Conservation (phyloP, 306 rosid genomes). For the cucumber (Cucumis sativus) region DNA sequence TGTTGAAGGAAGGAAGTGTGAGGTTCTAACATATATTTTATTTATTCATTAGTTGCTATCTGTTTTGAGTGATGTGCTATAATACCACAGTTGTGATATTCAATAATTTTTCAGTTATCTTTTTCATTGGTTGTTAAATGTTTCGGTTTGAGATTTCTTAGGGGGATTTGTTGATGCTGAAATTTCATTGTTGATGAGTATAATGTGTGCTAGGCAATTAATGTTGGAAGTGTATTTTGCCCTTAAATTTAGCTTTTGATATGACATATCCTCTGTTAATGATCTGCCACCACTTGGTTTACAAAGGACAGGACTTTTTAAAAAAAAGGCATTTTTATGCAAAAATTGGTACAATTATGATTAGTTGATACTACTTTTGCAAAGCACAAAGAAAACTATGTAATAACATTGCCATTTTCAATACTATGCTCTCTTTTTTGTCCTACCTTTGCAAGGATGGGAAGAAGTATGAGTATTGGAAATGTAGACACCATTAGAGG, state of each 20-base stretch:
- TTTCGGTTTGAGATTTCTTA: not conserved
- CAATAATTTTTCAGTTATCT: not conserved
- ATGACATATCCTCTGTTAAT: not conserved
- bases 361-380: not conserved
- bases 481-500: not conserved
- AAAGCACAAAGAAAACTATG: too few relatives aligned
- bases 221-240: not conserved
- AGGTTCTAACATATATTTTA: not conserved
- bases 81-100: not conserved
- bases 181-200: not conserved
- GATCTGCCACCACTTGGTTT: not conserved
- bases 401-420: too few relatives aligned
- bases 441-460: too few relatives aligned
- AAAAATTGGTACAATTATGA: not conserved
- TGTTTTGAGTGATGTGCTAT: slow-evolving; percentile 1
- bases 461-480: not conserved
- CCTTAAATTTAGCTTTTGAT: not conserved
- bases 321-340: not conserved
- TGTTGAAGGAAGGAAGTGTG: not conserved
- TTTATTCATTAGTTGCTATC: not conserved
- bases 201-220: not conserved
- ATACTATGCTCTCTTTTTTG: too few relatives aligned
- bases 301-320: not conserved
- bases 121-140: not conserved
- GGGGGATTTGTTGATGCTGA: not conserved